phyloP scores from a whole-genome alignment of 1,139 yeast genomes.

The Scheffersomyces lignicola region DNA sequence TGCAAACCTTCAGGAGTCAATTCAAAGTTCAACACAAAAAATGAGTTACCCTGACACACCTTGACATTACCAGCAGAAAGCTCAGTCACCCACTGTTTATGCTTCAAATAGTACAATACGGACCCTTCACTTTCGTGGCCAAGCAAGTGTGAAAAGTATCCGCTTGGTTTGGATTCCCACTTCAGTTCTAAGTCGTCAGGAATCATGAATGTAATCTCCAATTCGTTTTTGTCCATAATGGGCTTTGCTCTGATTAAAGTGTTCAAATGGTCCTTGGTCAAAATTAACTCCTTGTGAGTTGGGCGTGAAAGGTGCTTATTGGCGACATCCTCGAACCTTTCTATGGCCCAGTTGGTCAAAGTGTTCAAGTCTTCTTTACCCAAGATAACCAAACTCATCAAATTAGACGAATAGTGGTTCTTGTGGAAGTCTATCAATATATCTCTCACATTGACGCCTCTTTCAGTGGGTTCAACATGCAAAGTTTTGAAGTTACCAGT shows the following conservation, averaged over 20 bases:
- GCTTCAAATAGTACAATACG: slow-evolving; percentile 64
- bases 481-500: slow-evolving; percentile 71
- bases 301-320: slow-evolving; percentile 57
- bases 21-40: slow-evolving; percentile 68
- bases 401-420: slow-evolving; percentile 67
- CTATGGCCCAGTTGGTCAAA: slow-evolving; percentile 67
- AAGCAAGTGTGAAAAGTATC: slow-evolving; percentile 72
- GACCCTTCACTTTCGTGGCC: slow-evolving; percentile 95
- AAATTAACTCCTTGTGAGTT: slow-evolving; percentile 37
- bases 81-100: slow-evolving; percentile 73
- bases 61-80: slow-evolving; percentile 74
- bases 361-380: slow-evolving; percentile 80
- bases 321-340: slow-evolving; percentile 63
- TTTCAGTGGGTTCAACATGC: slow-evolving; percentile 50
- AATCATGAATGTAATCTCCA: slow-evolving; percentile 68
- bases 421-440: slow-evolving; percentile 62
- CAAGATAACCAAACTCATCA: slow-evolving; percentile 83
- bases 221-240: slow-evolving; percentile 71
- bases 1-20: slow-evolving; percentile 71
- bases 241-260: slow-evolving; percentile 71
- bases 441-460: slow-evolving; percentile 61
- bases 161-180: slow-evolving; percentile 71
- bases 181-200: slow-evolving; percentile 67
- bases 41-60: slow-evolving; percentile 67
- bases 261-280: slow-evolving; percentile 46